phyloP scores from a whole-genome alignment of 805 yeast genomes.

The Candida stauntonica region DNA sequence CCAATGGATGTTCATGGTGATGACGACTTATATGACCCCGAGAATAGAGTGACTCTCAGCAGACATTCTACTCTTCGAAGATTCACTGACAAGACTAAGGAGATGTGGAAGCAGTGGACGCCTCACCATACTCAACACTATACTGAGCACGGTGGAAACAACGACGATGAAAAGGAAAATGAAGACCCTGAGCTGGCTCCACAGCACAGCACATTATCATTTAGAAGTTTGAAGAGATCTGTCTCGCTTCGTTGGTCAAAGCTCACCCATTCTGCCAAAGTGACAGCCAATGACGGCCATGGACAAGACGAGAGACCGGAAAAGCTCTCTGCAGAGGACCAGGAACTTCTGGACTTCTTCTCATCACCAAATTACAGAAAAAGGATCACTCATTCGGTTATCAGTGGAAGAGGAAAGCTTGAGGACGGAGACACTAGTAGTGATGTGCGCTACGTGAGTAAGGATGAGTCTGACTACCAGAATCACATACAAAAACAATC shows the following conservation, averaged over 20 bases:
- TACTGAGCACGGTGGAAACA: neutral
- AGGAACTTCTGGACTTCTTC: constrained; percentile 4
- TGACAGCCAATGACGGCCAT: too few species aligned
- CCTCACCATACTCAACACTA: neutral
- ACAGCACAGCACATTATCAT: neutral
- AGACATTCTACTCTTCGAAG: constrained; percentile 10
- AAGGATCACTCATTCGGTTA: constrained; percentile 10
- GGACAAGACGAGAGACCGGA: too few species aligned
- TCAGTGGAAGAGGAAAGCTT: constrained; percentile 2
- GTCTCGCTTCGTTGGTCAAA: constrained; percentile 1
- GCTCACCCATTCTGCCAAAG: too few species aligned
- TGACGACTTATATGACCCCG: too few species aligned
- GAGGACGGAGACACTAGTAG: too few species aligned
- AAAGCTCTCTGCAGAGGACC: too few species aligned
- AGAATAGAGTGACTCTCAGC: neutral
- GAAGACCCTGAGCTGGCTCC: neutral
- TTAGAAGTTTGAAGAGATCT: constrained; percentile 1
- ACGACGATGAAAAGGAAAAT: constrained; percentile 6
- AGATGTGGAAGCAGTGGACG: constrained; percentile 11
- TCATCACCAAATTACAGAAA: constrained; percentile 10
- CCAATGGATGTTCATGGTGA: neutral
- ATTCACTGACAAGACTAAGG: constrained; percentile 12
- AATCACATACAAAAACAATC: too few species aligned
- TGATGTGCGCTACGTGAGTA: too few species aligned
- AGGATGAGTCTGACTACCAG: too few species aligned